Conservation (phyloP, 1,284 basidiomycete species). For the Coniferiporia sulphurascens region DNA sequence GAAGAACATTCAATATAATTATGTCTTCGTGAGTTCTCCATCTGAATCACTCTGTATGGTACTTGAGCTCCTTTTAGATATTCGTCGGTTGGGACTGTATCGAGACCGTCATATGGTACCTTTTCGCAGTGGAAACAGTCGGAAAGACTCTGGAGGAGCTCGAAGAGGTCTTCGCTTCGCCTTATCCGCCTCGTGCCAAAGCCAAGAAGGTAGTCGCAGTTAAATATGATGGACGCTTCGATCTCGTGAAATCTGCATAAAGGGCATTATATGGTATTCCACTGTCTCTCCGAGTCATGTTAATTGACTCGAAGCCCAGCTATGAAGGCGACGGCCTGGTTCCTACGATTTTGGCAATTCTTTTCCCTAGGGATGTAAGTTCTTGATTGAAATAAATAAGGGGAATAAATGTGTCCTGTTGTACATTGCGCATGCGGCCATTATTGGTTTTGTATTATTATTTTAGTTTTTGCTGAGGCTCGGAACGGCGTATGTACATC, state of each 20-base stretch:
- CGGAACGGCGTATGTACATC: too few relatives aligned
- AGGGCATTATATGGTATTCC: neutral
- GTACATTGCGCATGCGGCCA: too few relatives aligned
- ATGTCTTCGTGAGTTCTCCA: conserved; percentile 17
- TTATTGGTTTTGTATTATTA: too few relatives aligned
- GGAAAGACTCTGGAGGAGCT: conserved; percentile 32
- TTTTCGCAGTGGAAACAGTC: conserved; percentile 31
- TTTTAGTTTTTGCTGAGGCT: too few relatives aligned
- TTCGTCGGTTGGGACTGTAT: conserved; percentile 31
- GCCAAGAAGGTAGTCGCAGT: conserved; percentile 24
- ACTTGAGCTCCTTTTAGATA: conserved; percentile 17
- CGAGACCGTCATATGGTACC: conserved; percentile 30
- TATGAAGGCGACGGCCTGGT: too few relatives aligned
- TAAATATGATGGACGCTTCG: conserved; percentile 19
- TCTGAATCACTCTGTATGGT: neutral
- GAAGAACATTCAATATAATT: conserved; percentile 37
- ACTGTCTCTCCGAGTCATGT: neutral
- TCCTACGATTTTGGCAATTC: too few relatives aligned
- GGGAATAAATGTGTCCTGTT: too few relatives aligned
- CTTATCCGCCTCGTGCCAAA: conserved; percentile 32
- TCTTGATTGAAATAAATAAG: too few relatives aligned
- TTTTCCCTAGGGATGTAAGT: too few relatives aligned
- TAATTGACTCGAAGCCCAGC: neutral
- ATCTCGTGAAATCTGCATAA: conserved; percentile 14
- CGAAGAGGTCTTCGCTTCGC: conserved; percentile 32